Conservation (phyloP, 1,284 basidiomycete genomes). For the Cystobasidiaceae sp. region DNA sequence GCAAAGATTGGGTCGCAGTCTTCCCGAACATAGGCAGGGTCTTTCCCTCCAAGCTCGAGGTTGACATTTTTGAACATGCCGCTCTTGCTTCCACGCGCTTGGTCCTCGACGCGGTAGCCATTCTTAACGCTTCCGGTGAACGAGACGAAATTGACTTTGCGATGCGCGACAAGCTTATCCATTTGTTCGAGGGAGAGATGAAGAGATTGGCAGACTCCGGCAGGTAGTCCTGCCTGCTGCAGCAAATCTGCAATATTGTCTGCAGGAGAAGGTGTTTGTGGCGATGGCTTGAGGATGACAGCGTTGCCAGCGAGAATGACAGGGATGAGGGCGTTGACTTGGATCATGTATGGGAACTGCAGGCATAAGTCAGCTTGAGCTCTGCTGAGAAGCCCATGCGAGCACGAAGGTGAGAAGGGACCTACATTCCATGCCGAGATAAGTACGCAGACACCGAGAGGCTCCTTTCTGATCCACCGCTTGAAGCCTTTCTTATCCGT, state of each 20-base stretch:
- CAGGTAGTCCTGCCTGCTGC: conserved; percentile 67
- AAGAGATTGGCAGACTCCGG: conserved; percentile 60
- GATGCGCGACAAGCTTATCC: conserved; percentile 61
- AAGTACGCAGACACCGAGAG: conserved; percentile 80
- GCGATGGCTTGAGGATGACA: conserved; percentile 87
- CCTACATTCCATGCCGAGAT: conserved; percentile 84
- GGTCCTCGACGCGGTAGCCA: conserved; percentile 48
- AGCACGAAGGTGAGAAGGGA: conserved; percentile 19
- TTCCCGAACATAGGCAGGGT: conserved; percentile 83
- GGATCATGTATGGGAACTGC: conserved; percentile 73
- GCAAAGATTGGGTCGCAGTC: conserved; percentile 73
- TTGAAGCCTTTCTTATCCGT: conserved; percentile 72
- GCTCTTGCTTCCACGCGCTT: conserved; percentile 51
- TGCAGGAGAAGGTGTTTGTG: conserved; percentile 82
- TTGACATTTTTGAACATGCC: conserved; percentile 68
- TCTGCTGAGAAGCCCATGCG: neutral
- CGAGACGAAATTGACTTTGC: conserved; percentile 68
- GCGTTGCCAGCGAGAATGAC: conserved; percentile 71
- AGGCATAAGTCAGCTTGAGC: too few species aligned
- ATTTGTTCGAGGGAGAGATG: conserved; percentile 69
- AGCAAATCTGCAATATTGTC: conserved; percentile 71
- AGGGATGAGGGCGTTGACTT: conserved; percentile 84
- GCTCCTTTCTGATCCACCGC: conserved; percentile 72
- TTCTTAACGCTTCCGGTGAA: conserved; percentile 78
- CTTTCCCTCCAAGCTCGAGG: conserved; percentile 85